A percentile compares a stretch with the other conserved stretches of the same genome.
Conservation (phyloP, 805 yeast species). For the Candida taoyuanica region DNA sequence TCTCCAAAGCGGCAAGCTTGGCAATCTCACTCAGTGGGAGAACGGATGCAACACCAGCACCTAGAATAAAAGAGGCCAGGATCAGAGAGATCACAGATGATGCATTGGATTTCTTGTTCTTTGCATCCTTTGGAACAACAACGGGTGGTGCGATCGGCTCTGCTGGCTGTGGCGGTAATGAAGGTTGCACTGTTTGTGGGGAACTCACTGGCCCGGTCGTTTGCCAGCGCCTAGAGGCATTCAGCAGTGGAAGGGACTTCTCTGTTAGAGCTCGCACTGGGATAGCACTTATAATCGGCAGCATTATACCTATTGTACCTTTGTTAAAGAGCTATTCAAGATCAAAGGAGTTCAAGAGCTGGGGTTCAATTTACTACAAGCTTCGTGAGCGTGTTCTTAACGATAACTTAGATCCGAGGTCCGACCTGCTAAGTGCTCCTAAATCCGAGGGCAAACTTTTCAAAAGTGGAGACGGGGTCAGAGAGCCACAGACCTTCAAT, state of each 20-base stretch:
- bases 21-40: slow-evolving; percentile 32
- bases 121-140: not conserved
- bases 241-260: no score
- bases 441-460: not conserved
- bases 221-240: not conserved
- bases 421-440: not conserved
- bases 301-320: no score
- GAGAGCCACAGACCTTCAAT: no score
- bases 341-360: no score
- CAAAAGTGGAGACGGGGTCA: no score
- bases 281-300: no score
- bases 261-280: no score
- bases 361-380: no score
- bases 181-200: not conserved
- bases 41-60: slow-evolving; percentile 32
- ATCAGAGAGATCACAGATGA: slow-evolving; percentile 14
- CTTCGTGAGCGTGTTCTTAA: no score
- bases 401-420: not conserved
- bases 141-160: not conserved
- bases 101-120: not conserved
- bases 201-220: not conserved
- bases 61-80: slow-evolving; percentile 29
- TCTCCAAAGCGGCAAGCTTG: slow-evolving; percentile 22
- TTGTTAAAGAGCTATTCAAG: no score
- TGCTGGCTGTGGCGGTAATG: not conserved